These are phyloP conservation scores for Boletellus sp. DNA, from an alignment of 1,284 basidiomycete species.

Conservation along the genomic window DNA sequence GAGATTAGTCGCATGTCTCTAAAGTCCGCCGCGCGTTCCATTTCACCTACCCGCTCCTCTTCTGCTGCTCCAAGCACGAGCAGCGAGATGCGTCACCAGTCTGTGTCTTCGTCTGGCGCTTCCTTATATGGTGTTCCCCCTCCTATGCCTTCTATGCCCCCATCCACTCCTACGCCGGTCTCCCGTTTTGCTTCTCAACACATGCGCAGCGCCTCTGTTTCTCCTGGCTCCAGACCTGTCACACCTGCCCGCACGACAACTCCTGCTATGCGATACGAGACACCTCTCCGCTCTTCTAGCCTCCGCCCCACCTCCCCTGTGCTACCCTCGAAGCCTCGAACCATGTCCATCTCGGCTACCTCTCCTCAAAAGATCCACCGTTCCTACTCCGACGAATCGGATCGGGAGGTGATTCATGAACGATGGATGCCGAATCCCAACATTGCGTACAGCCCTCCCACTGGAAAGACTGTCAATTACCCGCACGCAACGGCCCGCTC, in stretches of 20 bases:
- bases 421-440: slow-evolving; percentile 47
- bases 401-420: slow-evolving; percentile 43
- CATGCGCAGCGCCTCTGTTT: slow-evolving; percentile 43
- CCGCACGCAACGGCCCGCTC: slow-evolving; percentile 30
- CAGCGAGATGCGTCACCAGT: slow-evolving; percentile 29
- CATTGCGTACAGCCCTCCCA: slow-evolving; percentile 32
- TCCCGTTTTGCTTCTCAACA: slow-evolving; percentile 49
- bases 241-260: slow-evolving; percentile 42
- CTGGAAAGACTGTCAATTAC: slow-evolving; percentile 28
- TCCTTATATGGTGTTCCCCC: slow-evolving; percentile 32
- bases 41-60: slow-evolving; percentile 26
- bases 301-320: slow-evolving; percentile 38
- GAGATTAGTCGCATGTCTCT: slow-evolving; percentile 54
- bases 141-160: slow-evolving; percentile 29
- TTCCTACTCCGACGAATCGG: slow-evolving; percentile 50
- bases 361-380: slow-evolving; percentile 47
- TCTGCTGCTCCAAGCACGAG: slow-evolving; percentile 23
- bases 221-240: slow-evolving; percentile 43
- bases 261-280: slow-evolving; percentile 34
- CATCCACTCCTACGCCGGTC: slow-evolving; percentile 37
- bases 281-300: slow-evolving; percentile 33
- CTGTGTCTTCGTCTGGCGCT: slow-evolving; percentile 36
- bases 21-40: slow-evolving; percentile 41
- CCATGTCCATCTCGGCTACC: slow-evolving; percentile 38
- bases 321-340: slow-evolving; percentile 43